Base-by-base conservation (phyloP, 1,284 basidiomycete species). In the Ceratobasidium sp. region DNA sequence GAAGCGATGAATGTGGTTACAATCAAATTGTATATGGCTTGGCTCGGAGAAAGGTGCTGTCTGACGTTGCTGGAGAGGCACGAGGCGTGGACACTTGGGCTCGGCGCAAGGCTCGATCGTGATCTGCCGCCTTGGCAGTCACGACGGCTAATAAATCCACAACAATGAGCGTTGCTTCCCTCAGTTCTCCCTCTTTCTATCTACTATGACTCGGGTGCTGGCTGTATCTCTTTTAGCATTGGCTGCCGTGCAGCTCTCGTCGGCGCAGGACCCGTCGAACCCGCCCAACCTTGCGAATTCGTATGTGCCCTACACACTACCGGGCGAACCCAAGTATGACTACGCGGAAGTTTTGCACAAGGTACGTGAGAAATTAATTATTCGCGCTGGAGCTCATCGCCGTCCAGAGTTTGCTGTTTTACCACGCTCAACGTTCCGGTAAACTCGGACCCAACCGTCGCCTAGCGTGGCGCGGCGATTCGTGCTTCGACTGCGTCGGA, bases 281-380 rank as follows among this genome's bases (percentile, higher is more conserved):
- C 67, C 55, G 13, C 67, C 67, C n/a, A 69, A 69, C 27, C 57
- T 27, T 15, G 68, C 68, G 13, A 42, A 50, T 15, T 69, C 68
- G 32, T 53, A 27, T 17, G 68, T 69, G n/a, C 49, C 68, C 1
- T 69, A 69, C 42, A 25, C 8, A 20, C 17, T 69, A 25, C 68
- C 68, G 13, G n/a, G 27, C 5, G 49, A 42, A 3, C 55, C 68
- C 1, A 69, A 64, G 22, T 69, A 69, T 45, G 68, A 69, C 47
- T 69, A 69, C 53, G 69, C 69, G 42, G 69, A 67, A 53, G 69
- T 70, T 20, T 25, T 67, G 17, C 69, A 67, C 53, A 67, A 65
- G 53, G 60, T 55, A 35, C 31, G n/a, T 34, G 27, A 27, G 25
- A 29, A 27, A 25, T 47, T 47, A 31, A 20, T 13, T 25, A 6